A percentile compares a stretch with the other conserved stretches of the same genome.
Evolutionary conservation across 2,329 filamentous ascomycete species (phyloP).

Genomic region (Furcasterigmium furcatum): DNA sequence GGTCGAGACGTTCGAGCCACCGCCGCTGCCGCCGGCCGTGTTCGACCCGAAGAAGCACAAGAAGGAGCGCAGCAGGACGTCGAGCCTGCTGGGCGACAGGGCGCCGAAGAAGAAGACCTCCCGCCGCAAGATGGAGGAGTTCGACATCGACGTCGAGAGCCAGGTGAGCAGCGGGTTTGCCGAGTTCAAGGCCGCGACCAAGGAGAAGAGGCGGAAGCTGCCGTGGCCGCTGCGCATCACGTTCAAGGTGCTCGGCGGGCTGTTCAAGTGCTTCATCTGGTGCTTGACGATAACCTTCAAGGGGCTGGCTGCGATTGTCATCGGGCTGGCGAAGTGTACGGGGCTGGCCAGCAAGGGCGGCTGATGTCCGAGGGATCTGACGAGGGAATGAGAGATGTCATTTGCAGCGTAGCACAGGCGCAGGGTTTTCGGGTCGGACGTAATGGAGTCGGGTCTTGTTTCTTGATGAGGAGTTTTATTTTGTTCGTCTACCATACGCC

Average conservation of each 20-base stretch:
- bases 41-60: background rate
- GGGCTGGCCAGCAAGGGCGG: constrained; percentile 17
- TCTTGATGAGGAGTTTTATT: constrained; percentile 5
- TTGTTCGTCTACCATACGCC: background rate
- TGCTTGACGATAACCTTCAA: constrained; percentile 53
- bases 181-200: constrained; percentile 29
- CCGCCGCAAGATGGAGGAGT: constrained; percentile 46
- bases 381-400: too few relatives aligned
- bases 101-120: constrained; percentile 19
- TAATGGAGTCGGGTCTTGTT: background rate
- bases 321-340: constrained; percentile 48
- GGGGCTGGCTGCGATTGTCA: constrained; percentile 45
- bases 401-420: too few relatives aligned
- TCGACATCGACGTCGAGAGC: constrained; percentile 62
- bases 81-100: constrained; percentile 22
- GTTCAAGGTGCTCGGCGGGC: constrained; percentile 47
- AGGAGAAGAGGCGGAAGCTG: constrained; percentile 42
- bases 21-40: constrained; percentile 28
- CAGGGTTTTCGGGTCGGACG: background rate
- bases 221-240: constrained; percentile 45
- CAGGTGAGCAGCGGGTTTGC: constrained; percentile 44
- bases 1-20: constrained; percentile 56
- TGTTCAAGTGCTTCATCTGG: constrained; percentile 59
- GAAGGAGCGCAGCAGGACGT: constrained; percentile 21
- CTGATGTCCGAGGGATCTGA: background rate